phyloP scores from a whole-genome alignment of 164 flowering plant genomes.

The Saururus chinensis region DNA sequence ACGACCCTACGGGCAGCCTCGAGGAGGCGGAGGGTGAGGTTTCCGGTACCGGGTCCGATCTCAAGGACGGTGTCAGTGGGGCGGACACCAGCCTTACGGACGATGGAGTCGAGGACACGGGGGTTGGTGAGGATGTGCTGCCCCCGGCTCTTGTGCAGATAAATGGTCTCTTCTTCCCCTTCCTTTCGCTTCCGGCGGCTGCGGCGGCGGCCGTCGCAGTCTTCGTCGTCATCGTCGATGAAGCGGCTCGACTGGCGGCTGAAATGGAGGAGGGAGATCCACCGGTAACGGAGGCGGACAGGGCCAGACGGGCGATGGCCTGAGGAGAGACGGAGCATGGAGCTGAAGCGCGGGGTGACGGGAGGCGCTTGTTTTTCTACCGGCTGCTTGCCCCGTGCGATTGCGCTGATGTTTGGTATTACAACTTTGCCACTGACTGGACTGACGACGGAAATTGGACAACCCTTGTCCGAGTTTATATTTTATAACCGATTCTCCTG shows the following conservation, averaged over 20 bases:
- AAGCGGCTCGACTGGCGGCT: not conserved
- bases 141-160: conserved; percentile 65
- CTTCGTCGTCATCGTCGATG: not conserved
- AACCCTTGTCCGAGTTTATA: too few species aligned
- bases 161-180: conserved; percentile 9
- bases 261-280: not conserved
- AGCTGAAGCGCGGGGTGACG: too few species aligned
- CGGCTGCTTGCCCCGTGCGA: too few species aligned
- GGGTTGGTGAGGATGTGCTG: conserved; percentile 85
- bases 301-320: not conserved
- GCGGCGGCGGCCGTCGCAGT: not conserved
- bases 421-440: too few species aligned
- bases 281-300: not conserved
- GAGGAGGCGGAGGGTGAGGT: conserved; percentile 79
- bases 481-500: too few species aligned
- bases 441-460: too few species aligned
- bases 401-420: too few species aligned
- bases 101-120: conserved; percentile 65
- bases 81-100: conserved; percentile 39
- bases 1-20: conserved; percentile 56
- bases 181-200: conserved; percentile 4
- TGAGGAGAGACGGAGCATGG: not conserved
- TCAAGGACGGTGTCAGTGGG: conserved; percentile 72
- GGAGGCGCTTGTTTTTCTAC: too few species aligned
- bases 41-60: conserved; percentile 97